These are phyloP conservation scores for Phytophthora crassamura DNA, from an alignment of 352 stramenopile genomes.

Conservation along the genomic window DNA sequence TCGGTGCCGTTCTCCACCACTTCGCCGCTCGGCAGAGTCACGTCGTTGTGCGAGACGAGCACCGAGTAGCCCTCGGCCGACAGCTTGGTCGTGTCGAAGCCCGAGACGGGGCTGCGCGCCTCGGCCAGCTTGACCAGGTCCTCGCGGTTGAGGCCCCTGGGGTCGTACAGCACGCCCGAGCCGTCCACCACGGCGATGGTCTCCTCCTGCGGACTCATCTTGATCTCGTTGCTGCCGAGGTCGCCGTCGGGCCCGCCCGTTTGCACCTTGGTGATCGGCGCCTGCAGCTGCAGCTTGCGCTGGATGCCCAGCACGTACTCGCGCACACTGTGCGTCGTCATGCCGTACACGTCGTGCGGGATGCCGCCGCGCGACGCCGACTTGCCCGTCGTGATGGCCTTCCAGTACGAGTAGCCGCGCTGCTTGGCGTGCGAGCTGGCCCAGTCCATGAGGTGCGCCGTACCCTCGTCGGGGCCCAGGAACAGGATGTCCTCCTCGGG, in stretches of 20 bases:
- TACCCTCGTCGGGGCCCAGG: constrained; percentile 97
- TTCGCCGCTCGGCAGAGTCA: constrained; percentile 72
- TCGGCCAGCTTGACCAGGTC: constrained; percentile 94
- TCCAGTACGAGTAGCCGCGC: constrained; percentile 94
- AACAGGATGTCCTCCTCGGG: constrained; percentile 97
- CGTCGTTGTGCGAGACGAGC: constrained; percentile 76
- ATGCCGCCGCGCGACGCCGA: constrained; percentile 94
- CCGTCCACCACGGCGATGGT: constrained; percentile 96
- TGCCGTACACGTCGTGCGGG: constrained; percentile 98
- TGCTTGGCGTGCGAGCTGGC: constrained; percentile 93
- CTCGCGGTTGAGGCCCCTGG: constrained; percentile 92
- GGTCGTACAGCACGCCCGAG: constrained; percentile 94
- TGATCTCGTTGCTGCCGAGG: constrained; percentile 98
- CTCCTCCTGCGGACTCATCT: constrained; percentile 96
- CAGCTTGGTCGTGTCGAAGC: constrained; percentile 88
- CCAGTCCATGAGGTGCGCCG: constrained; percentile 97
- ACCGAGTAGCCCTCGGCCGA: constrained; percentile 70
- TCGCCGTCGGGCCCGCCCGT: constrained; percentile 98
- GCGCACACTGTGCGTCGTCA: constrained; percentile 97
- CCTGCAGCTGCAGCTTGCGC: constrained; percentile 90
- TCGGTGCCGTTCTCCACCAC: constrained; percentile 94
- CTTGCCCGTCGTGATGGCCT: constrained; percentile 98
- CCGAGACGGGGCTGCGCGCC: constrained; percentile 85
- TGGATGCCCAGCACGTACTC: constrained; percentile 97
- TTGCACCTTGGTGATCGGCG: constrained; percentile 96